Percentiles rank a stretch among this genome's conserved stretches.
Evolutionary conservation across 148 eudicot genomes (phyloP).

Genomic region (Fagopyrum tataricum): DNA sequence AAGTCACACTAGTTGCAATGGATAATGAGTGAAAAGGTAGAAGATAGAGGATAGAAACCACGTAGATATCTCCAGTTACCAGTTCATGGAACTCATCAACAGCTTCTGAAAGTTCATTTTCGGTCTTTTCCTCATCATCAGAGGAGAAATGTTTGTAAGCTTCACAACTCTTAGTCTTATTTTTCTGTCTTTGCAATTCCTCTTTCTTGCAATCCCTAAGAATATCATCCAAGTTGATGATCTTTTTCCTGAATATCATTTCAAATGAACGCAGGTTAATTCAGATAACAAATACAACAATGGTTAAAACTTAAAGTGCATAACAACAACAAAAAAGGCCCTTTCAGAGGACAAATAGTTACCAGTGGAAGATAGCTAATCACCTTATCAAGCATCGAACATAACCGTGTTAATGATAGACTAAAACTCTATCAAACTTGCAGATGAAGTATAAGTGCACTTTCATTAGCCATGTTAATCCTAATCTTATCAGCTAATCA

Average conservation of each 20-base stretch:
- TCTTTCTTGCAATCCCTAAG: slow-evolving; percentile 55
- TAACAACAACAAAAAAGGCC: background rate
- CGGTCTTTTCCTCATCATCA: slow-evolving; percentile 52
- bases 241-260: slow-evolving; percentile 51
- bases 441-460: too few relatives aligned
- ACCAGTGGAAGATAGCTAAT: background rate
- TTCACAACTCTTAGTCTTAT: slow-evolving; percentile 38
- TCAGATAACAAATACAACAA: background rate
- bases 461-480: too few relatives aligned
- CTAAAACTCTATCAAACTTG: too few relatives aligned
- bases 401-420: too few relatives aligned
- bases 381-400: background rate
- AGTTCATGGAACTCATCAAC: slow-evolving; percentile 61
- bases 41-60: background rate
- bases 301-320: background rate
- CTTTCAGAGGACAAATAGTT: background rate
- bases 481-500: too few relatives aligned
- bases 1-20: slow-evolving; percentile 8
- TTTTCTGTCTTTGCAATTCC: slow-evolving; percentile 26
- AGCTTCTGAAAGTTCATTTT: slow-evolving; percentile 44
- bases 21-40: background rate
- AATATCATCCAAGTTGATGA: slow-evolving; percentile 85
- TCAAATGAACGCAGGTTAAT: background rate
- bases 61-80: slow-evolving; percentile 22
- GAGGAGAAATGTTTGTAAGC: slow-evolving; percentile 21